Percentiles rank a stretch among this genome's conserved stretches.
These are phyloP conservation scores for Ceratobasidium sp. DNA, from an alignment of 1,284 basidiomycete genomes.

Conservation along the genomic window DNA sequence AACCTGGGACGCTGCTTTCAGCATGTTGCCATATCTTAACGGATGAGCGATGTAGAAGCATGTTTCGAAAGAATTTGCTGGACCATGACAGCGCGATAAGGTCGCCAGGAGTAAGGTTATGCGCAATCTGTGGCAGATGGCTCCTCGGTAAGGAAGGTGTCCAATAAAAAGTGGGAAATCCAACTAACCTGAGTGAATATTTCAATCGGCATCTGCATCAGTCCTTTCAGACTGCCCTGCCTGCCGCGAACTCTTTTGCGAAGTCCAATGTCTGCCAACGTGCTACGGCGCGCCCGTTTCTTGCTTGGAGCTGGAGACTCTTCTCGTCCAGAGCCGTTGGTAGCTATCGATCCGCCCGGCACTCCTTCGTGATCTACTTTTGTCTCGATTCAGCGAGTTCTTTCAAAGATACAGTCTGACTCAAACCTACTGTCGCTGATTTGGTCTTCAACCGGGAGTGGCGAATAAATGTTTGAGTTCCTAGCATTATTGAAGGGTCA, in stretches of 20 bases:
- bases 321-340: not conserved
- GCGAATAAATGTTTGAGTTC: too few species aligned
- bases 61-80: conserved; percentile 17
- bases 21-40: conserved; percentile 3
- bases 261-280: not conserved
- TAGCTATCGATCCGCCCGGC: not conserved
- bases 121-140: conserved; percentile 1
- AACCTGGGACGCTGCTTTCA: not conserved
- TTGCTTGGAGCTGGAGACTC: not conserved
- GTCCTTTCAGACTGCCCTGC: not conserved
- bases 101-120: conserved; percentile 4
- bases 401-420: too few species aligned
- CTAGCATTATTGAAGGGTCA: too few species aligned
- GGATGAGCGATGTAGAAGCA: conserved; percentile 13
- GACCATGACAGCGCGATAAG: not conserved
- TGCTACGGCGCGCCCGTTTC: not conserved
- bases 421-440: too few species aligned
- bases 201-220: not conserved
- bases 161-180: not conserved
- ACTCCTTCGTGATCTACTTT: not conserved
- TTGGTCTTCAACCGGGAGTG: too few species aligned
- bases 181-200: not conserved
- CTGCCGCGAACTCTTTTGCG: not conserved
- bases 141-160: not conserved
- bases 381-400: too few species aligned